Percentiles rank a stretch among this genome's conserved stretches.
Evolutionary conservation across 768 basidiomycete genomes (phyloP).

Genomic region (Russula abietina): DNA sequence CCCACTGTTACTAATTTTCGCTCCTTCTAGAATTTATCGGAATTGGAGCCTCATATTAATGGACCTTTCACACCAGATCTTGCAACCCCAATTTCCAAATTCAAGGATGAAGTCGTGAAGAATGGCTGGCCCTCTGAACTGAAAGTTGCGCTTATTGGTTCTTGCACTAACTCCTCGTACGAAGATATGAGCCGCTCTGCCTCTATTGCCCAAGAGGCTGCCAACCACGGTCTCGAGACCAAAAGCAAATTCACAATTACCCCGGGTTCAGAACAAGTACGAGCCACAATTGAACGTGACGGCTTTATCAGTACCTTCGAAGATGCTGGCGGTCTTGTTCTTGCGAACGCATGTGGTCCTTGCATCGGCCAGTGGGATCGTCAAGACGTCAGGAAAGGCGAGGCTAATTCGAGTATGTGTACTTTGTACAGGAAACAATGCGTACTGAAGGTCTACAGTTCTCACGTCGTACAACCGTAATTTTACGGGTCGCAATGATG

Average conservation of each 20-base stretch:
- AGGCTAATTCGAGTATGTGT: constrained; percentile 84
- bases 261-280: constrained; percentile 96
- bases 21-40: constrained; percentile 69
- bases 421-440: neutral
- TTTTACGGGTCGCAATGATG: constrained; percentile 99
- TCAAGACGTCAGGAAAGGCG: constrained; percentile 93
- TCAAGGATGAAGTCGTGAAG: constrained; percentile 84
- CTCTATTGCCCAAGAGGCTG: constrained; percentile 85
- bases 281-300: constrained; percentile 95
- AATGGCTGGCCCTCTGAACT: constrained; percentile 97
- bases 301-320: constrained; percentile 89
- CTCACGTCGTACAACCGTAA: constrained; percentile 99
- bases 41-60: constrained; percentile 98
- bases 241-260: constrained; percentile 98
- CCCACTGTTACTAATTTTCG: neutral
- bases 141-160: constrained; percentile 96
- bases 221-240: constrained; percentile 75
- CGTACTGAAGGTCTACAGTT: constrained; percentile 42
- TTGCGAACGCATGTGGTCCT: constrained; percentile 98
- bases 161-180: constrained; percentile 99
- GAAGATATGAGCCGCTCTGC: constrained; percentile 99
- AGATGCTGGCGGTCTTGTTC: constrained; percentile 81
- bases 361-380: constrained; percentile 99
- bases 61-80: constrained; percentile 99
- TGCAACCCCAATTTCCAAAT: constrained; percentile 96